phyloP scores from a whole-genome alignment of 129 eudicot genomes.

The Flaveria sonorensis region DNA sequence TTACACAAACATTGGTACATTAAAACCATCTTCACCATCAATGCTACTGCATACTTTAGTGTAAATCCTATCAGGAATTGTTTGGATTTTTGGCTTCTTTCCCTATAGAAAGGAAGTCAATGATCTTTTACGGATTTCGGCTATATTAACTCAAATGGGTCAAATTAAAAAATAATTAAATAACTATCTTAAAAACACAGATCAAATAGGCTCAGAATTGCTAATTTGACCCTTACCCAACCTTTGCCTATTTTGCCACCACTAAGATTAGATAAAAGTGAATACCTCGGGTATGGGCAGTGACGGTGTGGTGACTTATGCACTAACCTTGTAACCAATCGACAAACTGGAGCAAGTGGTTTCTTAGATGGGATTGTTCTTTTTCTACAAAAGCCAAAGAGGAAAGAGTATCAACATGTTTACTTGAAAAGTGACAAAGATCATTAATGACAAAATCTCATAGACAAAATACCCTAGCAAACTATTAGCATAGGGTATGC shows the following conservation, averaged over 20 bases:
- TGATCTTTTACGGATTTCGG: neutral
- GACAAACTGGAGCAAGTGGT: slow-evolving; percentile 60
- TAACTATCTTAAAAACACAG: neutral
- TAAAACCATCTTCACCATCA: slow-evolving; percentile 59
- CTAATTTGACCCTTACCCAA: too few species aligned
- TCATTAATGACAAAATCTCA: neutral
- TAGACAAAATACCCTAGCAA: slow-evolving; percentile 46
- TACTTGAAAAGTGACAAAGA: neutral
- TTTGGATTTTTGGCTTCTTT: slow-evolving; percentile 31
- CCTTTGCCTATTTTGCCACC: neutral
- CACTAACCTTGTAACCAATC: slow-evolving; percentile 93
- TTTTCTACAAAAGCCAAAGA: slow-evolving; percentile 39
- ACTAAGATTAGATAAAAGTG: neutral
- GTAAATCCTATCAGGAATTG: slow-evolving; percentile 30
- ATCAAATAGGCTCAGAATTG: neutral
- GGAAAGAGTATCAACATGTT: neutral
- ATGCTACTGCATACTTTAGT: slow-evolving; percentile 42
- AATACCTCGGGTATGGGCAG: slow-evolving; percentile 45
- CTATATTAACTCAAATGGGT: neutral
- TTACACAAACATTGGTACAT: slow-evolving; percentile 80
- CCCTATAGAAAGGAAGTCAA: slow-evolving; percentile 35
- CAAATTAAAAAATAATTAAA: neutral
- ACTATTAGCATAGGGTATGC: slow-evolving; percentile 40
- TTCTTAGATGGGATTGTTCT: slow-evolving; percentile 48
- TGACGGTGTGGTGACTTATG: slow-evolving; percentile 48